A percentile compares a stretch with the other conserved stretches of the same genome.
Evolutionary conservation across 2,329 filamentous ascomycete species (phyloP).

Genomic region (Epichloe sylvatica): DNA sequence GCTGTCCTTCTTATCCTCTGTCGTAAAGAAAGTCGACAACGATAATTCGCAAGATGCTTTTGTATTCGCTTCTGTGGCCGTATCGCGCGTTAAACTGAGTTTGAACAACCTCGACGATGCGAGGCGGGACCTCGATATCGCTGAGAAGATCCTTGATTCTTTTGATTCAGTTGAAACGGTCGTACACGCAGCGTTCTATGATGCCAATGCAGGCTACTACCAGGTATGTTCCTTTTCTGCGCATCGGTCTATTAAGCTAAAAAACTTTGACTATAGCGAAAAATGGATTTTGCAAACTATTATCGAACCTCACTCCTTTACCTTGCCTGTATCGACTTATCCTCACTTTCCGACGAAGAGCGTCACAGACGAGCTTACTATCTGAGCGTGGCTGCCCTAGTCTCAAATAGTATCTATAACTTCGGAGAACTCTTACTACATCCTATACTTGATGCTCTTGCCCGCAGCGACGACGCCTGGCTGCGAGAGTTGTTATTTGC

Average conservation of each 20-base stretch:
- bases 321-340: constrained; percentile 84
- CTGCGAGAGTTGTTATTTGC: constrained; percentile 90
- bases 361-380: constrained; percentile 78
- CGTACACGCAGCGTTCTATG: constrained; percentile 93
- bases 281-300: constrained; percentile 88
- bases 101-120: constrained; percentile 69
- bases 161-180: constrained; percentile 94
- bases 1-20: constrained; percentile 67
- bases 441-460: constrained; percentile 78
- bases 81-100: constrained; percentile 74
- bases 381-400: constrained; percentile 78
- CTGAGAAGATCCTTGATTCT: constrained; percentile 73
- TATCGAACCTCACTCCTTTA: constrained; percentile 97
- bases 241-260: background rate
- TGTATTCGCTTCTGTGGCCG: constrained; percentile 84
- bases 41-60: constrained; percentile 88
- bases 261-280: constrained; percentile 28
- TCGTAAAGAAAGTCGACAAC: constrained; percentile 81
- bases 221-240: constrained; percentile 34
- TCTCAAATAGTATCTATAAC: constrained; percentile 96
- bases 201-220: constrained; percentile 89
- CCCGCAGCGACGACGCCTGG: constrained; percentile 62
- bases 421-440: constrained; percentile 98
- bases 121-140: constrained; percentile 72
- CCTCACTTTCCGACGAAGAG: constrained; percentile 58